Evolutionary conservation across 495 filamentous ascomycete species (phyloP), one percentile per base, ranked within the genome.

Genomic region (Lepidopterella palustris): DNA sequence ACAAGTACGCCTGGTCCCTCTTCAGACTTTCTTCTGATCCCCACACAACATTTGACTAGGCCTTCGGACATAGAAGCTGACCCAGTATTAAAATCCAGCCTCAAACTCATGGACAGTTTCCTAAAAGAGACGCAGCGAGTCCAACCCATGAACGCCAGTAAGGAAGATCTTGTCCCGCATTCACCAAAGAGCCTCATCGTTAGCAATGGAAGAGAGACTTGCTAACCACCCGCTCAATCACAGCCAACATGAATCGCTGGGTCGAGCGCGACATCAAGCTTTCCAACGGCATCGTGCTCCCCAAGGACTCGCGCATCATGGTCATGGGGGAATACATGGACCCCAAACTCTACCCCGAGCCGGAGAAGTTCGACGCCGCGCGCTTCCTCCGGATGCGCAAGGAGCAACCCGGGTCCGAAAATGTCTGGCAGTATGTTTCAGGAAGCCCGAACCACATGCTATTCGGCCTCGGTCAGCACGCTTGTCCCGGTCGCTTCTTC

Each of bases 401-500:
- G 24, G 48, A 11, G 15, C 48, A 51, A 23, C 48, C 20, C 13
- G 21, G 25, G 15, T 18, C 13, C 15, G 25, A 51, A 23, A 51
- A 51, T 5, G 21, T 28, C n/a, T 21, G 25, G 10, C 52, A 54
- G 21, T 54, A 13, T 28, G 52, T 54, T 3, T n/a, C 25, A 21
- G 26, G 15, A 10, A 29, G 5, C 15, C 24, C 20, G 15, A 49
- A 49, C 18, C n/a, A 25, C 29, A 10, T 57, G 13, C 10, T 8
- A 11, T 59, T 59, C 29, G 56, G 56, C 8, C 21, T 26, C 20
- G 56, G 56, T 13, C 5, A 24, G n/a, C 76, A 80, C 64, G 78
- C 77, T 4, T 83, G 80, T 55, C 78, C 79, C 2, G 80, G 79
- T 15, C 71, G 79, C n/a, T 82, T 81, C 70, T 79, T 82, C 70